Percentiles rank a stretch among this genome's conserved stretches.
phyloP scores from a whole-genome alignment of 164 flowering plant species.

The Cinnamomum chago region DNA sequence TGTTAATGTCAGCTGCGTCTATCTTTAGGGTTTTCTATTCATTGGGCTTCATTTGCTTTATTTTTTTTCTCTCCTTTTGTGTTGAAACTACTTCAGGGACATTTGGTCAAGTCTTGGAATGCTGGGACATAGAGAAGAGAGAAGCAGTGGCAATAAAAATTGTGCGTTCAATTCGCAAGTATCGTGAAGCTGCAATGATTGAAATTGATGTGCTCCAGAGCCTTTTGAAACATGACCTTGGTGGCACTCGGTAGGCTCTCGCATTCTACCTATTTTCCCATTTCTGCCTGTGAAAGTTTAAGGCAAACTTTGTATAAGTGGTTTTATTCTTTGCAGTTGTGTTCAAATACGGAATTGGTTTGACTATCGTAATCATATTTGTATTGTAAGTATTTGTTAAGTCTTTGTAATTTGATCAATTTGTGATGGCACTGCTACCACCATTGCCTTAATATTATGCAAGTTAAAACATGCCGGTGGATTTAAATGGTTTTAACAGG shows the following conservation, averaged over 20 bases:
- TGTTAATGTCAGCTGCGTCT: not conserved
- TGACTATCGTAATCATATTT: constrained; percentile 99
- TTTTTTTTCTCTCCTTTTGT: not conserved
- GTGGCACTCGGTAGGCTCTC: constrained; percentile 66
- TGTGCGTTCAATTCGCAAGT: constrained; percentile 74
- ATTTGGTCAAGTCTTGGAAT: constrained; percentile 92
- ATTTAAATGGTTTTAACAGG: constrained; percentile 86
- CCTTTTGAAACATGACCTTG: constrained; percentile 68
- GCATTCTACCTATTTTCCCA: constrained; percentile 5
- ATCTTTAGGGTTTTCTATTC: not conserved
- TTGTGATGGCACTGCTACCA: constrained; percentile 33
- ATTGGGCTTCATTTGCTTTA: constrained; percentile 1
- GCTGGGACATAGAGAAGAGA: constrained; percentile 70
- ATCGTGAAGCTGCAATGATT: constrained; percentile 96
- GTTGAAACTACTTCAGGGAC: constrained; percentile 50
- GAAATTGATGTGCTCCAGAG: constrained; percentile 85
- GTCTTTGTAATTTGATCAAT: constrained; percentile 44
- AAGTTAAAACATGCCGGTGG: constrained; percentile 66
- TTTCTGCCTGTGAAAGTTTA: constrained; percentile 20
- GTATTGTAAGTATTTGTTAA: constrained; percentile 88
- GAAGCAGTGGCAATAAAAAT: constrained; percentile 89
- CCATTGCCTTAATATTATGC: constrained; percentile 44
- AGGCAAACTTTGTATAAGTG: constrained; percentile 43
- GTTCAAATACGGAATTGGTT: constrained; percentile 99
- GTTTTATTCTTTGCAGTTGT: constrained; percentile 94